phyloP scores from a whole-genome alignment of 805 yeast genomes.

The Candida dendrica region DNA sequence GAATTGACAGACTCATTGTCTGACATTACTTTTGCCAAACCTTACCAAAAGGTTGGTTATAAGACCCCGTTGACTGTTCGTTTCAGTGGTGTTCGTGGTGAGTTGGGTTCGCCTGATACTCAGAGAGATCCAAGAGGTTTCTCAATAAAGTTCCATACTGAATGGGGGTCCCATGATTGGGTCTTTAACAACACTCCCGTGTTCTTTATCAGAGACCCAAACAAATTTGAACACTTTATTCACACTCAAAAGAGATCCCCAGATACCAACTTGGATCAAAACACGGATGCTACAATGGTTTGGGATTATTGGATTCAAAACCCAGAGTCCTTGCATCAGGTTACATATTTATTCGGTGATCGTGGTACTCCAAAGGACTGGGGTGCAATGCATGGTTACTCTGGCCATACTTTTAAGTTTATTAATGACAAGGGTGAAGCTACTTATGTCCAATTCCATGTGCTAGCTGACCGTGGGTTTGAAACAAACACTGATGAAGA shows the following conservation, averaged over 20 bases:
- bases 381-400: conserved; percentile 54
- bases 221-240: conserved; percentile 57
- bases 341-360: conserved; percentile 49
- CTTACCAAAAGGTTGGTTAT: conserved; percentile 34
- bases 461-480: conserved; percentile 43
- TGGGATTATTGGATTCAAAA: conserved; percentile 55
- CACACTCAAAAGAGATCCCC: conserved; percentile 71
- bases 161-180: conserved; percentile 65
- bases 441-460: conserved; percentile 52
- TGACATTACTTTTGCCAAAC: conserved; percentile 40
- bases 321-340: conserved; percentile 52
- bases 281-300: conserved; percentile 39
- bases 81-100: conserved; percentile 67
- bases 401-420: conserved; percentile 60
- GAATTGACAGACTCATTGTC: conserved; percentile 51
- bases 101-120: conserved; percentile 57
- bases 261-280: conserved; percentile 34
- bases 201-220: conserved; percentile 57
- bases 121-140: conserved; percentile 70
- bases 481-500: conserved; percentile 37
- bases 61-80: conserved; percentile 36
- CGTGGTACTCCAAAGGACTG: conserved; percentile 52
- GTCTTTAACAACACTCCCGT: conserved; percentile 69
- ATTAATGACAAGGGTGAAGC: conserved; percentile 41
- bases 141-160: conserved; percentile 57